Percentiles rank a stretch among this genome's conserved stretches.
phyloP scores from a whole-genome alignment of 2,329 filamentous ascomycete species.

The Emydomyces testavorans region DNA sequence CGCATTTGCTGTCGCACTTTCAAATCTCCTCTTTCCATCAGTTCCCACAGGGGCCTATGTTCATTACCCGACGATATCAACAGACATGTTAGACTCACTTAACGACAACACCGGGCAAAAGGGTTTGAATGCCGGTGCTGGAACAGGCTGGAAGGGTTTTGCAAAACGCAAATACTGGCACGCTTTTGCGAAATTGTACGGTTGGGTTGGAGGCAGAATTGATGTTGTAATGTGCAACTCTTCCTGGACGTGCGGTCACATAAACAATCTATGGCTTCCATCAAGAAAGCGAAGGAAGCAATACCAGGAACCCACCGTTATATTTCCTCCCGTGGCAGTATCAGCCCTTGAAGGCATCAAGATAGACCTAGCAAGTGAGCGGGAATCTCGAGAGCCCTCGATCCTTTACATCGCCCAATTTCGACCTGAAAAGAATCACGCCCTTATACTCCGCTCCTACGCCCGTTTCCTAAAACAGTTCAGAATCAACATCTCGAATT shows the following conservation, averaged over 20 bases:
- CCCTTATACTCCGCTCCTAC: slow-evolving; percentile 74
- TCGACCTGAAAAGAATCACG: slow-evolving; percentile 92
- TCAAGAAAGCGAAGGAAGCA: slow-evolving; percentile 30
- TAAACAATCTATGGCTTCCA: slow-evolving; percentile 66
- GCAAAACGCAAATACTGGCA: slow-evolving; percentile 78
- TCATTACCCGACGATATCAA: slow-evolving; percentile 96
- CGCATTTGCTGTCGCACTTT: slow-evolving; percentile 74
- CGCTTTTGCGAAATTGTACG: slow-evolving; percentile 71
- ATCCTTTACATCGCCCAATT: slow-evolving; percentile 95
- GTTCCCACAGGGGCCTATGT: slow-evolving; percentile 88
- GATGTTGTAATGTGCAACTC: slow-evolving; percentile 98
- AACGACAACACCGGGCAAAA: slow-evolving; percentile 52
- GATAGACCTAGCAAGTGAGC: slow-evolving; percentile 50
- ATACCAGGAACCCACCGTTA: slow-evolving; percentile 46
- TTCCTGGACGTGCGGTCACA: slow-evolving; percentile 79
- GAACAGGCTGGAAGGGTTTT: slow-evolving; percentile 56
- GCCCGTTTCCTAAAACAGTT: slow-evolving; percentile 55
- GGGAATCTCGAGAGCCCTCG: slow-evolving; percentile 59
- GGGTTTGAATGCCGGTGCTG: slow-evolving; percentile 75
- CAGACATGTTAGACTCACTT: slow-evolving; percentile 85
- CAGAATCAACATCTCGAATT: slow-evolving; percentile 28
- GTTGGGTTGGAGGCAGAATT: slow-evolving; percentile 66
- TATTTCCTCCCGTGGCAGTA: slow-evolving; percentile 89
- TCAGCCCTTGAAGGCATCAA: slow-evolving; percentile 67
- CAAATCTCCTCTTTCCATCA: slow-evolving; percentile 65